Conservation (phyloP, 352 stramenopile genomes). For the Phytopythium delawarense region DNA sequence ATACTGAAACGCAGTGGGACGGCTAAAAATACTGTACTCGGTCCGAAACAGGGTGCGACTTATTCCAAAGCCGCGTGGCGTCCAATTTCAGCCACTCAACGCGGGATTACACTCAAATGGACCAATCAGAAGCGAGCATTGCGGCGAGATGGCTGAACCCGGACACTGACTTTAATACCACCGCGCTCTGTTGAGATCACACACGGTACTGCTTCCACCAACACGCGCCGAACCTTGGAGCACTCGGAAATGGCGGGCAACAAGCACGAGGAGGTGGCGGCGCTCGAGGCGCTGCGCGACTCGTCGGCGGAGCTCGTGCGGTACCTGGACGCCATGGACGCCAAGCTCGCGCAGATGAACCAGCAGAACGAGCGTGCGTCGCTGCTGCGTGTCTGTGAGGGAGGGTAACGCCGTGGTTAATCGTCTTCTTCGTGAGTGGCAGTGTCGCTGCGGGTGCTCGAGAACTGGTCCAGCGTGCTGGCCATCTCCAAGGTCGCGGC, state of each 20-base stretch:
- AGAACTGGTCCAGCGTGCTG: conserved; percentile 83
- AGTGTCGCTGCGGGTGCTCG: conserved; percentile 75
- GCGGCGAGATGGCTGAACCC: neutral
- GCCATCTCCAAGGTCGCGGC: conserved; percentile 57
- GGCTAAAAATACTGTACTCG: no score
- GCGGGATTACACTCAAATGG: neutral
- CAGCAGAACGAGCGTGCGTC: conserved; percentile 75
- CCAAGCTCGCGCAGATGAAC: conserved; percentile 73
- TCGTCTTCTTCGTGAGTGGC: neutral
- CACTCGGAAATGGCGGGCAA: conserved; percentile 20
- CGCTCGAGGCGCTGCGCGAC: conserved; percentile 73
- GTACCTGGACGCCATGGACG: conserved; percentile 71
- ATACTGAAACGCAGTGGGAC: neutral
- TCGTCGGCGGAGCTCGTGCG: conserved; percentile 72
- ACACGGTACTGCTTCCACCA: neutral
- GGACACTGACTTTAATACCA: conserved; percentile 2
- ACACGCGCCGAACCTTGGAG: no score
- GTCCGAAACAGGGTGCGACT: no score
- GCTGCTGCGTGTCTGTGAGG: neutral
- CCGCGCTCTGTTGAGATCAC: neutral
- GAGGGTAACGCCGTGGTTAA: no score
- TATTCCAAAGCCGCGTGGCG: no score
- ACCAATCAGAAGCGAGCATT: neutral
- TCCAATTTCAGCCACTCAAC: neutral
- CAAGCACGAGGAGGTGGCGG: conserved; percentile 78